Base-by-base conservation (phyloP, 257 asterid genomes). In the Gynochthodes officinalis region DNA sequence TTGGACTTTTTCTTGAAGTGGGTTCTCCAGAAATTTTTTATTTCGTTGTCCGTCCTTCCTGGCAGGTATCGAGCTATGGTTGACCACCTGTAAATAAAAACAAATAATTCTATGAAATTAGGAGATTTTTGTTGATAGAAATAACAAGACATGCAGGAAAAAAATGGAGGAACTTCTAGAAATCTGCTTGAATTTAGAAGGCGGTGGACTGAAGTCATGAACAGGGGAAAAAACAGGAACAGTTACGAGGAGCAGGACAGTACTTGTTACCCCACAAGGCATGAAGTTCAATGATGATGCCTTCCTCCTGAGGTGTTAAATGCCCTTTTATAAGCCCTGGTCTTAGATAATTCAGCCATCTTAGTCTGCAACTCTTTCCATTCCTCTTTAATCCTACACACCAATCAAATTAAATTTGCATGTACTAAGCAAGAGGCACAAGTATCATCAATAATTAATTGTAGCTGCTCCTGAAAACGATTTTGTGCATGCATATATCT, bases 221-320 rank as follows among this genome's bases (percentile, higher is more conserved):
- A n/a, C n/a, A n/a, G n/a, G 19, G 19, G 46, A 30, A 58, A 3
- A 53, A 3, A 5, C 14, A 3, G 13, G 5, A 30, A 0, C 21
- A 14, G 4, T 11, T 39, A 48, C 12, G 53, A 28, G 55, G 39
- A 44, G 52, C 2, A 40, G 7, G 18, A 23, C 46, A 39, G 67
- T 79, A 82, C 88, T 77, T 84, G 82, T 84, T 84, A 11, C 88
- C 86, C 84, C 84, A 84, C 6, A 84, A 74, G 54, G 83, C 86
- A 70, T 84, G 88, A 28, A 84, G 78, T 67, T 84, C 84, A 48
- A 79, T 76, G 32, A 84, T 84, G 76, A 84, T 81, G 57, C 81
- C 84, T 77, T 81, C 84, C 39, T 84, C 88, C 15, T 77, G 82
- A 58, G 86, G 86, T 28, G 88, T 79, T 42, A 84, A 52, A 25